A percentile compares a stretch with the other conserved stretches of the same genome.
These are phyloP conservation scores for Entomortierella chlamydospora DNA, from an alignment of 192 early-diverging fungal species.

Conservation along the genomic window DNA sequence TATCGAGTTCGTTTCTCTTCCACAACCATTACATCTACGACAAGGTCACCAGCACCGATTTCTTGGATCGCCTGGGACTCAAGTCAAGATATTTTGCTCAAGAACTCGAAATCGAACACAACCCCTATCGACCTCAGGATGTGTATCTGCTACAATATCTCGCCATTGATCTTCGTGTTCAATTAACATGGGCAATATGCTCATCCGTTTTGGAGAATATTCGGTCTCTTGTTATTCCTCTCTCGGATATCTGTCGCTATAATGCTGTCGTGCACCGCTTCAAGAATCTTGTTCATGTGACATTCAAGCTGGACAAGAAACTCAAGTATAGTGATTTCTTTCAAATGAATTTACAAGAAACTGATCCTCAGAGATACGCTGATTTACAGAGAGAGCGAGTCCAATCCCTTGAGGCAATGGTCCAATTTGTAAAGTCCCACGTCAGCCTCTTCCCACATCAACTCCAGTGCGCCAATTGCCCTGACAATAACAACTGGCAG, in stretches of 20 bases:
- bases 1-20: not conserved
- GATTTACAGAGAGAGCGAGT: not conserved
- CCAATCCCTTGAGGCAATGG: slow-evolving; percentile 8
- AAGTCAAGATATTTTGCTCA: not conserved
- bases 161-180: not conserved
- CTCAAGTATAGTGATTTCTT: not conserved
- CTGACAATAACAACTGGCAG: slow-evolving; percentile 8
- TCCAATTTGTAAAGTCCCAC: slow-evolving; percentile 21
- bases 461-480: slow-evolving; percentile 6
- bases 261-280: not conserved
- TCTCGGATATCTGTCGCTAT: slow-evolving; percentile 23
- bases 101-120: slow-evolving; percentile 10
- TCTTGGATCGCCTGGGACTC: not conserved
- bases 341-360: not conserved
- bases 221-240: slow-evolving; percentile 12
- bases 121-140: slow-evolving; percentile 1
- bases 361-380: not conserved
- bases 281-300: slow-evolving; percentile 1
- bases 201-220: slow-evolving; percentile 12
- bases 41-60: not conserved
- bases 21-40: not conserved
- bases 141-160: not conserved
- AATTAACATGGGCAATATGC: slow-evolving; percentile 27
- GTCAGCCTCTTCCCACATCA: not conserved
- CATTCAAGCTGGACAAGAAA: slow-evolving; percentile 27